phyloP scores from a whole-genome alignment of 2,329 filamentous ascomycete genomes.

The Akanthomyces uredinophilus region DNA sequence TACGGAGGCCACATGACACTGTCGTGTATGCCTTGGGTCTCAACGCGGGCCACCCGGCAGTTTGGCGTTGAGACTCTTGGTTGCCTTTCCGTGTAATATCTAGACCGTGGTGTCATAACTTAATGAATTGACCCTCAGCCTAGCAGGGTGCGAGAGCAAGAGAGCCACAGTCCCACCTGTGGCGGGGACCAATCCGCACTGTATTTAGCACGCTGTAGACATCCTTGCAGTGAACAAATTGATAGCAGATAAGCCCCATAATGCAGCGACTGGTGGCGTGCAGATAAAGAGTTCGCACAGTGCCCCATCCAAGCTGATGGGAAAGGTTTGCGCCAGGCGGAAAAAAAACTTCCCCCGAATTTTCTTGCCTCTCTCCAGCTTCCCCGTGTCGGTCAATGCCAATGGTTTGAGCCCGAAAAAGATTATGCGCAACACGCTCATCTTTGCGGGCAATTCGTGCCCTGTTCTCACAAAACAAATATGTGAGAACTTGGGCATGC shows the following conservation, averaged over 20 bases:
- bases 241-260: no score
- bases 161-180: conserved; percentile 8
- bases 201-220: neutral
- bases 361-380: conserved; percentile 22
- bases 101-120: neutral
- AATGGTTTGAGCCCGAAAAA: conserved; percentile 31
- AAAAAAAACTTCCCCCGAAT: conserved; percentile 10
- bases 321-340: neutral
- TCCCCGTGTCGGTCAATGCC: conserved; percentile 18
- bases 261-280: neutral
- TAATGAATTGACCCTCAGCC: neutral
- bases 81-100: neutral
- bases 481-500: conserved; percentile 64
- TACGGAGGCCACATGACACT: conserved; percentile 18
- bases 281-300: neutral
- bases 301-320: neutral
- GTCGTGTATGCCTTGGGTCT: neutral
- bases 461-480: conserved; percentile 60
- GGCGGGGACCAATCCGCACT: conserved; percentile 9
- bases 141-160: conserved; percentile 1
- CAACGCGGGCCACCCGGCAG: neutral
- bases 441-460: conserved; percentile 64
- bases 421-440: conserved; percentile 60
- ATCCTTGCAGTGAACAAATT: neutral
- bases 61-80: neutral